Evolutionary conservation across 225 moss, liverwort and hornwort species (phyloP), one percentile per base, ranked within the genome.

Genomic region (Pseudisothecium myosuroides): DNA sequence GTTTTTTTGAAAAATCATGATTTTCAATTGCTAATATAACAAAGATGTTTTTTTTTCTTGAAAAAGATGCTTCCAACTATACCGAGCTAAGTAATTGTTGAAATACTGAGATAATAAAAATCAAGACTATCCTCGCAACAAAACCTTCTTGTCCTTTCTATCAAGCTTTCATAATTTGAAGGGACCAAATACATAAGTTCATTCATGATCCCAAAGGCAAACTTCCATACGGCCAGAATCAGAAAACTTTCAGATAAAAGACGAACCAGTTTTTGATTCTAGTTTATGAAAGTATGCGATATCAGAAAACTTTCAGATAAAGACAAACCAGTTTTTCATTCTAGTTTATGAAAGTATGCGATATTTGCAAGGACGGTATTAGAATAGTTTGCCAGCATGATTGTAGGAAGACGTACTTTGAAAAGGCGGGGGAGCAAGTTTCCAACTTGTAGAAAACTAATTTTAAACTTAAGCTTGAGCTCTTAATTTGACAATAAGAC

Each of bases 141-240:
- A 17, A 36, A 9, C 14, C 1, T 22, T 23, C 2, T 54, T 76
- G 14, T 36, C 4, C 5, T 14, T 7, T 18, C 22, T 14, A 23
- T 9, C 5, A 26, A 79, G 0, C 4, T 56, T 64, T n/a, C 17
- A 10, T 6, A 23, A 78, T 6, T 23, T 37, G 52, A 23, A 24
- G 2, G 4, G 2, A 15, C 9, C 2, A 77, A 54, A 14, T 3
- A n/a, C n/a, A 4, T 5, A 11, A 7, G 1, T 11, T 27, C 11
- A 56, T n/a, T 56, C 4, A 56, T 0, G 1, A 54, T 23, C 1
- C 3, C 9, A 36, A 21, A 2, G 21, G 22, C 3, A 1, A 0
- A 34, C 1, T 52, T 8, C 7, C 1, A 5, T 23, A 3, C 8
- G 12, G 2, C 0, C 1, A 0, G 0, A 52, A 7, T 47, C 1